These are phyloP conservation scores for Phaeophleospora eucalypticola DNA, from an alignment of 2,329 filamentous ascomycete genomes.

Conservation along the genomic window DNA sequence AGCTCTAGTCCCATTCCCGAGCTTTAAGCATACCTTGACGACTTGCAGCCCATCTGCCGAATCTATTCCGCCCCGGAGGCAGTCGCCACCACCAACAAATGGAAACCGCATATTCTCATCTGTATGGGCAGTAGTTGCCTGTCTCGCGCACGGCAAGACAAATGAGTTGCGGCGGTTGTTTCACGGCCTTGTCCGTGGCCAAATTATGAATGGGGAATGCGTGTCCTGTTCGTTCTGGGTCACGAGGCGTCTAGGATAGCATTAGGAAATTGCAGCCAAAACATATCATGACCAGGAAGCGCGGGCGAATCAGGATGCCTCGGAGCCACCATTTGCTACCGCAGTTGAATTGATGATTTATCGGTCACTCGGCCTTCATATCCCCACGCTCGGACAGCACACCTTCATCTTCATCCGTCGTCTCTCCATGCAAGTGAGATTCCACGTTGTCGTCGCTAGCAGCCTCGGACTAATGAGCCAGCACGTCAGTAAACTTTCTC, in stretches of 20 bases:
- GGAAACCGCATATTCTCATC: neutral
- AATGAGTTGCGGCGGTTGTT: no score
- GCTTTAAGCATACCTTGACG: neutral
- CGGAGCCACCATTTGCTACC: no score
- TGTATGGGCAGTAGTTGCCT: no score
- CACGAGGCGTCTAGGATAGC: neutral
- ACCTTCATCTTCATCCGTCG: neutral
- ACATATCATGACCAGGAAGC: neutral
- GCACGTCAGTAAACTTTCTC: constrained; percentile 5
- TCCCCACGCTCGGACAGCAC: neutral
- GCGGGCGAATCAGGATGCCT: neutral
- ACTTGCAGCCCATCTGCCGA: no score
- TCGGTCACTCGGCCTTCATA: no score
- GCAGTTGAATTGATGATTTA: no score
- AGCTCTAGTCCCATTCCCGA: neutral
- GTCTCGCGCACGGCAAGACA: no score
- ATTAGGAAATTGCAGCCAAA: neutral
- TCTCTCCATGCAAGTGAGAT: neutral
- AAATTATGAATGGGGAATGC: no score
- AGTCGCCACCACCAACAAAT: neutral
- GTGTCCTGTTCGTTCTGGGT: no score
- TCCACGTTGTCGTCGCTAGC: constrained; percentile 1
- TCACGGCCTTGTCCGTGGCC: no score
- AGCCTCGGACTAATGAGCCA: constrained; percentile 5
- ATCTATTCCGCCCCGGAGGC: neutral